These are phyloP conservation scores for Cyclanthera cordifolia DNA, from an alignment of 306 rosid species.

Conservation along the genomic window DNA sequence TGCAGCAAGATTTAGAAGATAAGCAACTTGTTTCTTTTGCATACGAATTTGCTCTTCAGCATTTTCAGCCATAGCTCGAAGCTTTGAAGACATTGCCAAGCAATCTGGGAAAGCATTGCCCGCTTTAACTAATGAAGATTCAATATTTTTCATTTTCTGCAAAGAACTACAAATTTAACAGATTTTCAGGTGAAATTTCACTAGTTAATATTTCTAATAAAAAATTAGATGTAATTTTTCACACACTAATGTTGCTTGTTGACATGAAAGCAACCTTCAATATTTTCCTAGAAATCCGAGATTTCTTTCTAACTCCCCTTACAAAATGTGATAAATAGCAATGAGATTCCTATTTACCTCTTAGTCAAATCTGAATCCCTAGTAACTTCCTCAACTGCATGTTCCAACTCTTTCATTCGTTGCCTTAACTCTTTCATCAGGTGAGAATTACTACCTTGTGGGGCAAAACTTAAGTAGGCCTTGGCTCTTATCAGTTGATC, in stretches of 20 bases:
- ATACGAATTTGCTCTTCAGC: slow-evolving; percentile 59
- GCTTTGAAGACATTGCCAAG: slow-evolving; percentile 57
- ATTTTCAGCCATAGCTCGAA: slow-evolving; percentile 65
- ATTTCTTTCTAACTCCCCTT: neutral
- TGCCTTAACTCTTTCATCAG: slow-evolving; percentile 68
- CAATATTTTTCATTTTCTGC: slow-evolving; percentile 89
- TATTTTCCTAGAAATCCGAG: neutral
- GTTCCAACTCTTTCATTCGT: slow-evolving; percentile 68
- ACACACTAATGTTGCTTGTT: neutral
- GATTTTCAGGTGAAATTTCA: slow-evolving; percentile 7
- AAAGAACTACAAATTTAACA: slow-evolving; percentile 65
- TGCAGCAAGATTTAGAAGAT: slow-evolving; percentile 69
- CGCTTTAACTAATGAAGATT: slow-evolving; percentile 66
- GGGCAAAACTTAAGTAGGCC: slow-evolving; percentile 56
- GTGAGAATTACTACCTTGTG: slow-evolving; percentile 59
- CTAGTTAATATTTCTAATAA: neutral
- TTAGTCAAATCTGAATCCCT: slow-evolving; percentile 58
- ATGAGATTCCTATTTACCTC: slow-evolving; percentile 40
- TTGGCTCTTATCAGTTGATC: slow-evolving; percentile 82
- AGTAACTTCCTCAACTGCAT: slow-evolving; percentile 47
- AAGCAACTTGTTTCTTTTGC: slow-evolving; percentile 41
- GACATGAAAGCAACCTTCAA: neutral
- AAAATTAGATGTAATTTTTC: neutral
- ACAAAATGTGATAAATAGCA: neutral
- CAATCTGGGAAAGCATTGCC: slow-evolving; percentile 62